Percentiles rank a stretch among this genome's conserved stretches.
Conservation (phyloP, 345 rosid genomes). For the Populus nigra region DNA sequence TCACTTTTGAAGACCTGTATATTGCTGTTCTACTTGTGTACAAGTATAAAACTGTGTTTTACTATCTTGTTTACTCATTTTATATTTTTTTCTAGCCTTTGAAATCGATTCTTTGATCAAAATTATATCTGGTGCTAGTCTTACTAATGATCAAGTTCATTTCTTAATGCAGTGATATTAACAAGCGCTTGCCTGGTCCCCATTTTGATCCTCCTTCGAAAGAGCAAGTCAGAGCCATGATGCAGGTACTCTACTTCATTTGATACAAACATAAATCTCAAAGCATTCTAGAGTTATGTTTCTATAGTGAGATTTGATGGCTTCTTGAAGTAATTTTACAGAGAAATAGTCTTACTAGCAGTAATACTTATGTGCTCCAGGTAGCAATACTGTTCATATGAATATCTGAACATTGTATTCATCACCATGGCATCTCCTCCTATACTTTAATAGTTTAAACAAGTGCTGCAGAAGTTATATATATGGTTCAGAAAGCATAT, state of each 20-base stretch:
- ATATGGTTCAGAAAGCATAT: too few species aligned
- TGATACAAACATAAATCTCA: background rate
- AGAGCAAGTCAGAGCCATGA: slow-evolving; percentile 51
- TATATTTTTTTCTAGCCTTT: background rate
- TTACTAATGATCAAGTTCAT: background rate
- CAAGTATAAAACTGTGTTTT: slow-evolving; percentile 47
- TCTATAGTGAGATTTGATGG: background rate
- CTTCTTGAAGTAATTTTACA: too few species aligned
- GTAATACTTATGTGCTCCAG: too few species aligned
- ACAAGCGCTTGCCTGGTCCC: slow-evolving; percentile 88
- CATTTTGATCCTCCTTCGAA: slow-evolving; percentile 93
- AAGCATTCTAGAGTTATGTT: background rate
- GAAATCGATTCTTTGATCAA: background rate
- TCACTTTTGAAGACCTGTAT: slow-evolving; percentile 79
- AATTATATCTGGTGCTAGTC: background rate
- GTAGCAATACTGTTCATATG: too few species aligned
- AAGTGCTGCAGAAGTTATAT: too few species aligned
- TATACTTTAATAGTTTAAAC: too few species aligned
- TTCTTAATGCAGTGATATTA: slow-evolving; percentile 58
- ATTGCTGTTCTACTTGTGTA: slow-evolving; percentile 80
- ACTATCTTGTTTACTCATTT: background rate
- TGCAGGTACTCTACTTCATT: slow-evolving; percentile 48
- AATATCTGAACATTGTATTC: too few species aligned
- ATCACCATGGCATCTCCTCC: too few species aligned
- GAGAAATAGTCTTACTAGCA: too few species aligned